Percentiles rank a stretch among this genome's conserved stretches.
Evolutionary conservation across 768 basidiomycete genomes (phyloP).

Genomic region (Holtermannia corniformis): DNA sequence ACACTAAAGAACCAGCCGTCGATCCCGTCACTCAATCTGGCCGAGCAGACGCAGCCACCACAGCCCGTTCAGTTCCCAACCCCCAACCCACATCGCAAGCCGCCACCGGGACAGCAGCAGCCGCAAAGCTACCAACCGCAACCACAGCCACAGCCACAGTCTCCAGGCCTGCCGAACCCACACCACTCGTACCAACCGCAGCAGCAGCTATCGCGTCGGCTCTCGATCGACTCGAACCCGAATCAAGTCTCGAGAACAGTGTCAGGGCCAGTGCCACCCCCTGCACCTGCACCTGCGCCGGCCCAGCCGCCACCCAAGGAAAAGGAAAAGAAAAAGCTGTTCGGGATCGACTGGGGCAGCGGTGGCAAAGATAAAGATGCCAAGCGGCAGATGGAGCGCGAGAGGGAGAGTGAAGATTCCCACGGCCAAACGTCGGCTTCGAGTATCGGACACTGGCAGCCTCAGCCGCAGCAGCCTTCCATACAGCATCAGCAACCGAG

Average conservation of each 20-base stretch:
- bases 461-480: slow-evolving; percentile 6
- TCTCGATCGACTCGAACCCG: slow-evolving; percentile 5
- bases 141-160: not conserved
- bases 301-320: slow-evolving; percentile 11
- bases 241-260: slow-evolving; percentile 5
- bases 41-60: slow-evolving; percentile 15
- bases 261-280: slow-evolving; percentile 5
- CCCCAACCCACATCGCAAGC: slow-evolving; percentile 7
- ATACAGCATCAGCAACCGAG: slow-evolving; percentile 5
- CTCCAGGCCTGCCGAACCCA: not conserved
- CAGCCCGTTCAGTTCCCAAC: not conserved
- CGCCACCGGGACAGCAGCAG: slow-evolving; percentile 14
- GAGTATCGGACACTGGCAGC: slow-evolving; percentile 20
- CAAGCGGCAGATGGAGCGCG: slow-evolving; percentile 5
- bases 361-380: slow-evolving; percentile 9
- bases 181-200: no score
- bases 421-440: slow-evolving; percentile 9
- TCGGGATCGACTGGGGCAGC: slow-evolving; percentile 17
- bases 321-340: slow-evolving; percentile 26
- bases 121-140: slow-evolving; percentile 7
- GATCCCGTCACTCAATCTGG: slow-evolving; percentile 11
- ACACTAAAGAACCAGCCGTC: not conserved
- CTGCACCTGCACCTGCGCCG: no score
- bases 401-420: slow-evolving; percentile 1
- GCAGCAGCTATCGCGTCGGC: slow-evolving; percentile 6